These are phyloP conservation scores for Stramenopiles sp. DNA, from an alignment of 352 stramenopile genomes.

Conservation along the genomic window DNA sequence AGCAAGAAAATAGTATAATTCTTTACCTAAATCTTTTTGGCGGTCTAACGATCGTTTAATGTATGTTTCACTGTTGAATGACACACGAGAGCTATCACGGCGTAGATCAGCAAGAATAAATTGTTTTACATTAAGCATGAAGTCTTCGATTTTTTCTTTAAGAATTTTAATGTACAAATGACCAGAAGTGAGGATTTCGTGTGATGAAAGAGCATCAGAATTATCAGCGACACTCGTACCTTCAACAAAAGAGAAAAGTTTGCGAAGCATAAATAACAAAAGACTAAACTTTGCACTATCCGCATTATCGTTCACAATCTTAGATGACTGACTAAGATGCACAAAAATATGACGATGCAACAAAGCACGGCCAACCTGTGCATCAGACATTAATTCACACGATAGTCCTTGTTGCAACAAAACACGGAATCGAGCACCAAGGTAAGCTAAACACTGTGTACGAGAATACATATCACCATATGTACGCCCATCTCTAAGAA, in stretches of 20 bases:
- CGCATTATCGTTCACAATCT: too few relatives aligned
- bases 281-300: conserved; percentile 74
- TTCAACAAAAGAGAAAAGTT: conserved; percentile 82
- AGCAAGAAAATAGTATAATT: conserved; percentile 91
- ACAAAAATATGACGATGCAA: conserved; percentile 77
- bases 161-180: conserved; percentile 43
- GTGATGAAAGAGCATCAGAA: conserved; percentile 88
- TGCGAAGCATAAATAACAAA: conserved; percentile 73
- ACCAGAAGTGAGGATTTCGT: conserved; percentile 24
- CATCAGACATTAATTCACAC: conserved; percentile 47
- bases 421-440: conserved; percentile 76
- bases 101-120: conserved; percentile 26
- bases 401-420: conserved; percentile 37
- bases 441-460: conserved; percentile 49
- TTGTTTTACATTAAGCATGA: conserved; percentile 27
- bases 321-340: conserved; percentile 43
- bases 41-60: conserved; percentile 64
- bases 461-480: conserved; percentile 30
- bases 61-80: conserved; percentile 21
- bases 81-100: conserved; percentile 12
- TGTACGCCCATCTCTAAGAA: conserved; percentile 43
- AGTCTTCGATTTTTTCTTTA: conserved; percentile 92
- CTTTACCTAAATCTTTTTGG: conserved; percentile 44
- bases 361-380: conserved; percentile 28
- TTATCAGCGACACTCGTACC: conserved; percentile 76